A percentile compares a stretch with the other conserved stretches of the same genome.
Conservation (phyloP, 2,329 filamentous ascomycete species). For the Fusarium sororula region DNA sequence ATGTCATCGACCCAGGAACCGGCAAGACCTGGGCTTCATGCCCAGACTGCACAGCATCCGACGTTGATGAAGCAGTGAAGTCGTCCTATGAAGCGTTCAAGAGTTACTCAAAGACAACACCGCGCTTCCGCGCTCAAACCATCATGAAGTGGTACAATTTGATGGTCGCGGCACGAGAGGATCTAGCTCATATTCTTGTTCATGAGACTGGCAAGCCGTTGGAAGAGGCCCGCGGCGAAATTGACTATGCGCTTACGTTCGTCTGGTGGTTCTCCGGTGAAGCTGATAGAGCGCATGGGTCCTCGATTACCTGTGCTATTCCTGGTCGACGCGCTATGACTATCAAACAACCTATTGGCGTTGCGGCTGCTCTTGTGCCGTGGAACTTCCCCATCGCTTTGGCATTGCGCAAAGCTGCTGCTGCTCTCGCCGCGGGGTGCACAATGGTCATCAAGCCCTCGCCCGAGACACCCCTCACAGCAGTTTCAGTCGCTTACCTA, state of each 20-base stretch:
- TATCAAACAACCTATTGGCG: constrained; percentile 64
- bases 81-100: constrained; percentile 49
- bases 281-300: constrained; percentile 56
- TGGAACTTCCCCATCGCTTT: constrained; percentile 70
- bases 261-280: constrained; percentile 67
- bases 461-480: constrained; percentile 77
- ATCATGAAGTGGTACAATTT: constrained; percentile 51
- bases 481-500: constrained; percentile 73
- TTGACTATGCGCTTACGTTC: constrained; percentile 64
- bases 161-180: constrained; percentile 47
- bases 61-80: constrained; percentile 39
- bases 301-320: constrained; percentile 61
- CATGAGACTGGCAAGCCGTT: constrained; percentile 67
- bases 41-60: constrained; percentile 21
- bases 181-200: constrained; percentile 52
- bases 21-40: neutral
- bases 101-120: constrained; percentile 50
- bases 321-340: constrained; percentile 68
- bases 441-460: constrained; percentile 79
- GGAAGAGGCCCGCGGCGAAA: constrained; percentile 61
- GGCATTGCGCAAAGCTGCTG: constrained; percentile 56
- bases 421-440: constrained; percentile 77
- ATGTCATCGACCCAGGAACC: constrained; percentile 5
- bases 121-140: constrained; percentile 45
- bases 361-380: constrained; percentile 47